Evolutionary conservation across 106 monocot genomes (phyloP), one percentile per base, ranked within the genome.

Genomic region (Hemerocallis citrina): DNA sequence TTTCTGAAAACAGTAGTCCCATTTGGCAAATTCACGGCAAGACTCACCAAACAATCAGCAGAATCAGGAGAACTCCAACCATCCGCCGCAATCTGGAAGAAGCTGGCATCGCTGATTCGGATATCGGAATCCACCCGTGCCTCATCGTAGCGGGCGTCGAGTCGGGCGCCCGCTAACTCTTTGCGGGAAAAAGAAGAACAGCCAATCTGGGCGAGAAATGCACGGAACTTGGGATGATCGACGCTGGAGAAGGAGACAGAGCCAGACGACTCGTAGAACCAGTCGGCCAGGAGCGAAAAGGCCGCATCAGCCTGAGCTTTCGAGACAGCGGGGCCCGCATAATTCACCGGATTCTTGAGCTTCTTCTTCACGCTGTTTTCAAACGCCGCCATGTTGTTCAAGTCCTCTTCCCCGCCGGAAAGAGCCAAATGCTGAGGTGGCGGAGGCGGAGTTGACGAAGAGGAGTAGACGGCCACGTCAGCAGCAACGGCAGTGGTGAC

Each of bases 1-100:
- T 74, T 70, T 39, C 79, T 67, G 79, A 96, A 96, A 14, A 96
- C 79, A 30, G 81, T 77, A 21, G 84, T 76, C 29, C 91, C 96
- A 57, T 90, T 90, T 64, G 96, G 96, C 39, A 96, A 87, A 67
- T 96, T 96, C 27, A 84, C 73, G 8, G 84, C 21, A 27, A 96
- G 46, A 16, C 58, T 64, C 30, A 96, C 75, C 23, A 96, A 33
- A 17, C 65, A 34, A 29, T 81, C 76, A 1, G 52, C 62, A 7
- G 45, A 16, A 23, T 13, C 2, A 11, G 64, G 2, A 15, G 74
- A 44, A 14, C 67, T 74, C 85, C 86, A 87, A 20, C 96, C 90
- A 32, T 74, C 81, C 38, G 80, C 61, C 44, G 96, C 73, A 23
- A 96, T 62, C 73, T 96, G 96, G 61, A 87, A 96, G 74, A 96